Evolutionary conservation across 352 stramenopile species (phyloP).

Genomic region (Pythium oligandrum): DNA sequence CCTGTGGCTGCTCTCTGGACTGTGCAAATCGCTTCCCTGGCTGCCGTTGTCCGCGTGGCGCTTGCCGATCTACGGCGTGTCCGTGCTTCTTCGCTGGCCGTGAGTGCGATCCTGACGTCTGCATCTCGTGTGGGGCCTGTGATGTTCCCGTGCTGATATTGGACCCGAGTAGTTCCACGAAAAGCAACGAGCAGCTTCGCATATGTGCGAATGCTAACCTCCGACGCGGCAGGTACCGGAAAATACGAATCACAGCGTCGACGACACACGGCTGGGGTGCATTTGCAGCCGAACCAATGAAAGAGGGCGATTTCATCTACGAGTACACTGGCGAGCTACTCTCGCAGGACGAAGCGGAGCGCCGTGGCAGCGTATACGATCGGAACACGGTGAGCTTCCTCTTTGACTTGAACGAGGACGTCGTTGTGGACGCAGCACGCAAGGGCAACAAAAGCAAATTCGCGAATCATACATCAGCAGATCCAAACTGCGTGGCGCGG

Average conservation of each 20-base stretch:
- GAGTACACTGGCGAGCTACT: conserved; percentile 90
- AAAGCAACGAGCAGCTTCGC: conserved; percentile 28
- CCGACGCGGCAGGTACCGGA: conserved; percentile 42
- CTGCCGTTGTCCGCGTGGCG: conserved; percentile 49
- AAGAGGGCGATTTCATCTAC: conserved; percentile 72
- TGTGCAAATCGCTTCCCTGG: conserved; percentile 76
- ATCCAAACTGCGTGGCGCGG: conserved; percentile 81
- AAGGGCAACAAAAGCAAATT: conserved; percentile 97
- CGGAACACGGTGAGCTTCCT: conserved; percentile 89
- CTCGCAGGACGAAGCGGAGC: conserved; percentile 84
- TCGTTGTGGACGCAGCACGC: conserved; percentile 89
- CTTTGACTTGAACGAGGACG: conserved; percentile 93
- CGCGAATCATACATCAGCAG: conserved; percentile 79
- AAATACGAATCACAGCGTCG: conserved; percentile 49
- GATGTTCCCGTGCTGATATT: conserved; percentile 51
- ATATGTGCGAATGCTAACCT: conserved; percentile 74
- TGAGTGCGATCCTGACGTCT: conserved; percentile 73
- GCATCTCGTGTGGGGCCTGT: conserved; percentile 53
- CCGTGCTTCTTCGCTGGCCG: conserved; percentile 65
- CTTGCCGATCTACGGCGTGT: conserved; percentile 55
- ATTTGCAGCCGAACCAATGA: conserved; percentile 49
- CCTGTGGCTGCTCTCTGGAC: conserved; percentile 55
- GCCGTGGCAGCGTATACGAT: conserved; percentile 88
- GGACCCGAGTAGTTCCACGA: conserved; percentile 23
- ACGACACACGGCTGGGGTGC: conserved; percentile 75